A percentile compares a stretch with the other conserved stretches of the same genome.
phyloP scores from a whole-genome alignment of 345 rosid species.

The Salix udensis region DNA sequence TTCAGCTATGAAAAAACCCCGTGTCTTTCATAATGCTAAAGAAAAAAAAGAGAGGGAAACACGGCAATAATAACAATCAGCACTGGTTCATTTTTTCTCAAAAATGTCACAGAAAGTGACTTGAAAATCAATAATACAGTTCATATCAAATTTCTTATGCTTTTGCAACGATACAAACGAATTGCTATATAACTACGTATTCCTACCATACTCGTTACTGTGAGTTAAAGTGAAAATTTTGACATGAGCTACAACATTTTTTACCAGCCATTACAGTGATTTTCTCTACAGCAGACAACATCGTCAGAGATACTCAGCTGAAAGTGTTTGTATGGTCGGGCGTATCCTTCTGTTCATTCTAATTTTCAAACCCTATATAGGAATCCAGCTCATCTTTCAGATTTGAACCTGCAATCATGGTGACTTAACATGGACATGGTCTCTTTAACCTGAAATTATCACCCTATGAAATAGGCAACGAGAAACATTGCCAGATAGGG shows the following conservation, averaged over 20 bases:
- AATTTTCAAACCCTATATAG: not conserved
- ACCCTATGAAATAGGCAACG: not conserved
- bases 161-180: no score
- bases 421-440: not conserved
- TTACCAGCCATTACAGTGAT: not conserved
- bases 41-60: rapidly evolving
- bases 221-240: not conserved
- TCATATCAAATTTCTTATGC: no score
- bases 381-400: not conserved
- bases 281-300: not conserved
- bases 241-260: not conserved
- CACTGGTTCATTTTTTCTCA: no score
- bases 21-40: no score
- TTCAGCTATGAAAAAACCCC: no score
- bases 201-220: not conserved
- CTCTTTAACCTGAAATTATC: not conserved
- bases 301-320: no score
- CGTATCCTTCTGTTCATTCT: not conserved
- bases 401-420: not conserved
- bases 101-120: no score
- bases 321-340: no score
- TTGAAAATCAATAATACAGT: no score
- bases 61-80: no score
- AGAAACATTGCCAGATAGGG: no score
- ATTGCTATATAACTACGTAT: no score